Base-by-base conservation (phyloP, 306 rosid genomes). In the Trifolium pratense region DNA sequence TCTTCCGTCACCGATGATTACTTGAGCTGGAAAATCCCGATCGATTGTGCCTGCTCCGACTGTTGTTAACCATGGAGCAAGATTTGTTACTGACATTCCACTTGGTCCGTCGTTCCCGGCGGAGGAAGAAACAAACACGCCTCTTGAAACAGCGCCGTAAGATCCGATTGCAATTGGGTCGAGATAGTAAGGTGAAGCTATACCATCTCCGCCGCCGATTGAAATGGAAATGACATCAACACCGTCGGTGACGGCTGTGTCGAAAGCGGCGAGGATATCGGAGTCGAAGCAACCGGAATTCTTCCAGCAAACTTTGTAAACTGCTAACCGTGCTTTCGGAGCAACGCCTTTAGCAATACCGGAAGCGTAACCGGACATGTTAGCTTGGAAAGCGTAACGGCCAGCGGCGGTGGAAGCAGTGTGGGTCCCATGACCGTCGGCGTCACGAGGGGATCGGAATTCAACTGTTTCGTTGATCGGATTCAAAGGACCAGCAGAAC, bases 351-450 rank as follows among this genome's bases (percentile, higher is more conserved):
- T 91, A 0, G 98, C 98, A 3, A 87, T 84, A 3, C 98, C 98
- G 0, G 93, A 51, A 16, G 98, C 98, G 36, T 87, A 93, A 6
- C 98, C 98, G 9, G 85, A 74, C 93, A 93, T 82, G 83, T 75
- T 93, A 0, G 98, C 98, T 55, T 79, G 78, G 25, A 87, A 91
- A 5, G 90, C 71, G 43, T 93, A 85, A 15, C 96, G 74, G 3
- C 98, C 98, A 0, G 92, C 92, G 1, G 96, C 98, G 5, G 98
- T 93, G 8, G 97, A 89, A 0, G 98, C 98, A 3, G 98, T 93
- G 78, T 93, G 98, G 7, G 96, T 91, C 5, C 98, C 98, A 37
- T 93, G 98, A 2, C 98, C 98, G 48, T 93, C 98, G 18, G 97
- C 92, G 23, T 91, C 98, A 45, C 98, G 83, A 12, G 98, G 96